Conservation (phyloP, 1,284 basidiomycete genomes). For the Papiliotrema flavescens region DNA sequence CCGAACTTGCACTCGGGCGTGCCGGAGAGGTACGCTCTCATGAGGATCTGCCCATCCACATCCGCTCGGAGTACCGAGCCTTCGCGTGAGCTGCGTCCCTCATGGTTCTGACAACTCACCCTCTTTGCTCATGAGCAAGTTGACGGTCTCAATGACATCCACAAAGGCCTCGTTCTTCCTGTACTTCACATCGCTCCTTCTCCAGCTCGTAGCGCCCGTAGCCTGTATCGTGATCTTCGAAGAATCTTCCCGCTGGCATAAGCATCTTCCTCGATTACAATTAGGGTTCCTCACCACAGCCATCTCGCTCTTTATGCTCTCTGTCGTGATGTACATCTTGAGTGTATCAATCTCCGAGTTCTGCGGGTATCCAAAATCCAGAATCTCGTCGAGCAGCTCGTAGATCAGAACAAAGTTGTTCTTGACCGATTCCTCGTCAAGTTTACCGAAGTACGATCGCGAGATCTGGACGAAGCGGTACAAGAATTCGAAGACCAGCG, state of each 20-base stretch:
- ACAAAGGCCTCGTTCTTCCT: slow-evolving; percentile 98
- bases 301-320: slow-evolving; percentile 81
- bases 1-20: slow-evolving; percentile 97
- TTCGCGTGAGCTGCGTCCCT: slow-evolving; percentile 36
- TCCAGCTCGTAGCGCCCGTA: slow-evolving; percentile 90
- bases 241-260: slow-evolving; percentile 74
- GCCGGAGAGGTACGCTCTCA: slow-evolving; percentile 95
- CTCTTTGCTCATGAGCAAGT: slow-evolving; percentile 93
- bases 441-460: slow-evolving; percentile 92
- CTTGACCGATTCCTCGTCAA: slow-evolving; percentile 97
- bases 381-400: slow-evolving; percentile 93
- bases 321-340: slow-evolving; percentile 97
- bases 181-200: slow-evolving; percentile 90
- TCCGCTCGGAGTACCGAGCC: slow-evolving; percentile 91
- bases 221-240: slow-evolving; percentile 95
- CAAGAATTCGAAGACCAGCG: slow-evolving; percentile 95
- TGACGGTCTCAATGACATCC: slow-evolving; percentile 94
- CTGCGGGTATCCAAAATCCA: slow-evolving; percentile 99
- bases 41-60: slow-evolving; percentile 95
- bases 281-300: slow-evolving; percentile 61
- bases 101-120: slow-evolving; percentile 57
- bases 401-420: slow-evolving; percentile 98
- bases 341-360: slow-evolving; percentile 97
- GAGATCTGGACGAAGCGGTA: slow-evolving; percentile 93
- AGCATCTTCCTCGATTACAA: neutral